phyloP scores from a whole-genome alignment of 129 eudicot species.

The Chrysanthemum makinoi region DNA sequence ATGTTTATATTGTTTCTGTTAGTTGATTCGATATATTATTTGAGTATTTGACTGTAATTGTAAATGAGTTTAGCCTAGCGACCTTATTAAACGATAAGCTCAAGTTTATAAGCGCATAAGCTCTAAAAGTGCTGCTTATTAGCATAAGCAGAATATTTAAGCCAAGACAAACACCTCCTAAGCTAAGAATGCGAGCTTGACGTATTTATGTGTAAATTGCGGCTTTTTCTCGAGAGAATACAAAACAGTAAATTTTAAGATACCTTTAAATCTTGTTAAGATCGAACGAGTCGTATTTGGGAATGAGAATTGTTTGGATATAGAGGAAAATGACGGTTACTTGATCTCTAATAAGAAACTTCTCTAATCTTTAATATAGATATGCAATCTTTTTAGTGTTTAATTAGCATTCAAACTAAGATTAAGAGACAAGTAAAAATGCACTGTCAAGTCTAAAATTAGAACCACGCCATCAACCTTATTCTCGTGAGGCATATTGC shows the following conservation, averaged over 20 bases:
- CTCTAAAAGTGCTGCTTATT: too few species aligned
- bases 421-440: too few species aligned
- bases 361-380: background rate
- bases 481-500: too few species aligned
- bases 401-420: background rate
- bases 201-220: background rate
- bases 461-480: background rate
- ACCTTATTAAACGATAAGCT: too few species aligned
- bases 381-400: background rate
- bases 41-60: too few species aligned
- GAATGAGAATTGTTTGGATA: background rate
- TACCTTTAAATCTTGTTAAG: background rate
- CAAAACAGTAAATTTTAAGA: background rate
- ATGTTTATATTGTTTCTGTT: too few species aligned
- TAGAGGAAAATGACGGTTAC: background rate
- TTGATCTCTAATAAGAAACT: background rate
- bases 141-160: too few species aligned
- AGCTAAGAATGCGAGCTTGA: constrained; percentile 1
- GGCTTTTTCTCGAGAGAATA: constrained; percentile 4
- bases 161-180: background rate
- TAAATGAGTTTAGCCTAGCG: too few species aligned
- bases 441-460: too few species aligned
- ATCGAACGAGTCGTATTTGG: background rate
- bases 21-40: too few species aligned
- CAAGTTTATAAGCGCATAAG: too few species aligned